phyloP scores from a whole-genome alignment of 352 stramenopile species.

The Aphanomyces cochlioides region DNA sequence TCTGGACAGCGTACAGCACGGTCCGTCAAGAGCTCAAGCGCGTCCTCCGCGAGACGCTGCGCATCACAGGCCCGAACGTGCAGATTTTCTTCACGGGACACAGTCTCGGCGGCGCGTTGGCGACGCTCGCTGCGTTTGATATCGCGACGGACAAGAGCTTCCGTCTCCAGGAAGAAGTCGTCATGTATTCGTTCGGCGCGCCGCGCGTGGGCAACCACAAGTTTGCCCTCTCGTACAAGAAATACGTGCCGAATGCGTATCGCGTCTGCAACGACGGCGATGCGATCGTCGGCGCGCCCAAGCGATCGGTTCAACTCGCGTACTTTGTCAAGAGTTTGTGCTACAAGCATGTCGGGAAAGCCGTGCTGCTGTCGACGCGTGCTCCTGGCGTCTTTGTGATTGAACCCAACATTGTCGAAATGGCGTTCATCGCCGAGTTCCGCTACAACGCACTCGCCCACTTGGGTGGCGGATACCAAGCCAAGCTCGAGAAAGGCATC shows the following conservation, averaged over 20 bases:
- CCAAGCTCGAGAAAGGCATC: constrained; percentile 25
- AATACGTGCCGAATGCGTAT: constrained; percentile 28
- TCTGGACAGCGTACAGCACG: constrained; percentile 79
- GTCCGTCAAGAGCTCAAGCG: constrained; percentile 72
- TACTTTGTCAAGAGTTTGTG: constrained; percentile 24
- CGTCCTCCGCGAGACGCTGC: constrained; percentile 64
- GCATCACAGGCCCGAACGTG: constrained; percentile 55
- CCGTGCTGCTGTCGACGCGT: constrained; percentile 31
- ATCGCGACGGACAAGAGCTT: constrained; percentile 54
- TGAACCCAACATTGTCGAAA: constrained; percentile 38
- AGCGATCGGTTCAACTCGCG: constrained; percentile 17
- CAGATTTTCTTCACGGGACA: constrained; percentile 91
- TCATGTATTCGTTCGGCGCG: constrained; percentile 41
- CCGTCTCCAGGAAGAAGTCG: constrained; percentile 49
- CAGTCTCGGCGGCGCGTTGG: constrained; percentile 87
- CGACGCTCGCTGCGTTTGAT: constrained; percentile 84
- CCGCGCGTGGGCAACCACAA: constrained; percentile 38
- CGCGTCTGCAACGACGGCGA: constrained; percentile 37
- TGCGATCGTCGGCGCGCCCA: constrained; percentile 33
- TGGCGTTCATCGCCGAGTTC: constrained; percentile 33
- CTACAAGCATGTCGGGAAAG: constrained; percentile 37
- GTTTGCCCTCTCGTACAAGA: constrained; percentile 32
- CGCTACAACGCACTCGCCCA: constrained; percentile 28
- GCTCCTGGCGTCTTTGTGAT: constrained; percentile 35
- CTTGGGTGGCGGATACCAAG: constrained; percentile 19